These are phyloP conservation scores for Aspergillus thermomutatus DNA, from an alignment of 2,329 filamentous ascomycete genomes.

Conservation along the genomic window DNA sequence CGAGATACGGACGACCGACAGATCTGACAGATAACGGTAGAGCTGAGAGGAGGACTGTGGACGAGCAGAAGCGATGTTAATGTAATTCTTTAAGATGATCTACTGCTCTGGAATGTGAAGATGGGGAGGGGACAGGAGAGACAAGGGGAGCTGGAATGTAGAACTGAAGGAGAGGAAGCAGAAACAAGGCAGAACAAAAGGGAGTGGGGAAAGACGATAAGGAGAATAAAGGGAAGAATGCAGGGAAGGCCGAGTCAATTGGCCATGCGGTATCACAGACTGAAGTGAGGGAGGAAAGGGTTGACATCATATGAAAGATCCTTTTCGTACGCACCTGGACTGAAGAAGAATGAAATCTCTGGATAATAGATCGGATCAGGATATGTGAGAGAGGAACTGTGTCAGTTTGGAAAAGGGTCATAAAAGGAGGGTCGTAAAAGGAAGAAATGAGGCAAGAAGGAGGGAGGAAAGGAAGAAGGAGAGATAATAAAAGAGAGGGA, in stretches of 20 bases:
- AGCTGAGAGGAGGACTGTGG: neutral
- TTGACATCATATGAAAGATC: constrained; percentile 1
- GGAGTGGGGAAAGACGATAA: constrained; percentile 10
- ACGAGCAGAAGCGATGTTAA: constrained; percentile 6
- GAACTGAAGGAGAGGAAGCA: constrained; percentile 1
- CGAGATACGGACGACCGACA: neutral
- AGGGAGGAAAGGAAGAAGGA: neutral
- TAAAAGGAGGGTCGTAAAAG: neutral
- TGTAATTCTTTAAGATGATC: constrained; percentile 15
- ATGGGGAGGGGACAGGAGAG: constrained; percentile 4
- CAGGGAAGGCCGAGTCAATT: constrained; percentile 7
- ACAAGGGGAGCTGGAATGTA: constrained; percentile 9
- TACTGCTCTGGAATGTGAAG: constrained; percentile 11
- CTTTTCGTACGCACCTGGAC: neutral
- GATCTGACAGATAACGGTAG: neutral
- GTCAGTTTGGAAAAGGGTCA: neutral
- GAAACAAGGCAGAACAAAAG: constrained; percentile 7
- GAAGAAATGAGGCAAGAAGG: neutral
- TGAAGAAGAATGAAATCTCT: neutral
- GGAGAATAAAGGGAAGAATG: constrained; percentile 18
- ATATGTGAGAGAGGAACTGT: neutral
- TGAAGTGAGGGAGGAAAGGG: neutral
- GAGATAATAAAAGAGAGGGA: neutral
- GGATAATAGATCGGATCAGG: neutral
- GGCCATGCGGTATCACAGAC: neutral